These are phyloP conservation scores for Leonotis leonurus DNA, from an alignment of 257 asterid species.

Conservation along the genomic window DNA sequence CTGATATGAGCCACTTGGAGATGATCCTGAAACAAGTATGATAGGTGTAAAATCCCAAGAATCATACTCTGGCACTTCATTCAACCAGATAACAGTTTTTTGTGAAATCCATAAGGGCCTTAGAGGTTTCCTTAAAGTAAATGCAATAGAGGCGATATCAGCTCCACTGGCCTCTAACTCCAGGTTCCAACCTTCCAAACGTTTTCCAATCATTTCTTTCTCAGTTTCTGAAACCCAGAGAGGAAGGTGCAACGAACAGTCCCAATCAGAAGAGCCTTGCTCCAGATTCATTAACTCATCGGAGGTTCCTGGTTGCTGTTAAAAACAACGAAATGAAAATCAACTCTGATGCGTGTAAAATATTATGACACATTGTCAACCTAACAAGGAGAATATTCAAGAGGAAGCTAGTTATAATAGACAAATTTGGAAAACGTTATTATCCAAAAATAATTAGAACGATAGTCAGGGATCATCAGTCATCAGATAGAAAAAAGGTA, in stretches of 20 bases:
- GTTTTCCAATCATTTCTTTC: slow-evolving; percentile 51
- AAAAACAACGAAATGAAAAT: slow-evolving; percentile 11
- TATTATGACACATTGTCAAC: background rate
- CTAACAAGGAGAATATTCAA: background rate
- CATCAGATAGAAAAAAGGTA: background rate
- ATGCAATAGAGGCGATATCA: slow-evolving; percentile 64
- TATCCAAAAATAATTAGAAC: background rate
- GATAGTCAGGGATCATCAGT: background rate
- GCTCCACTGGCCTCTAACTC: slow-evolving; percentile 87
- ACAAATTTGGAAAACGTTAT: background rate
- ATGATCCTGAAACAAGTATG: slow-evolving; percentile 71
- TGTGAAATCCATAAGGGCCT: slow-evolving; percentile 94
- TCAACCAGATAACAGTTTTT: slow-evolving; percentile 88
- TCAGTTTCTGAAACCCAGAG: slow-evolving; percentile 89
- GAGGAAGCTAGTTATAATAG: background rate
- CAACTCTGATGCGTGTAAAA: background rate
- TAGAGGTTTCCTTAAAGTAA: slow-evolving; percentile 52
- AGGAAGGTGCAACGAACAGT: slow-evolving; percentile 90
- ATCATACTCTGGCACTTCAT: slow-evolving; percentile 88
- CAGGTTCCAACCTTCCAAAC: slow-evolving; percentile 60
- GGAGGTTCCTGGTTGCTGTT: slow-evolving; percentile 40
- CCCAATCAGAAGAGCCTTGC: slow-evolving; percentile 44
- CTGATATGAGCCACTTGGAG: slow-evolving; percentile 40
- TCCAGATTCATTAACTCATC: slow-evolving; percentile 12
- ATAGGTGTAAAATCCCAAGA: slow-evolving; percentile 94